Conservation (phyloP, 176 grass and related monocot genomes). For the Poa annua region DNA sequence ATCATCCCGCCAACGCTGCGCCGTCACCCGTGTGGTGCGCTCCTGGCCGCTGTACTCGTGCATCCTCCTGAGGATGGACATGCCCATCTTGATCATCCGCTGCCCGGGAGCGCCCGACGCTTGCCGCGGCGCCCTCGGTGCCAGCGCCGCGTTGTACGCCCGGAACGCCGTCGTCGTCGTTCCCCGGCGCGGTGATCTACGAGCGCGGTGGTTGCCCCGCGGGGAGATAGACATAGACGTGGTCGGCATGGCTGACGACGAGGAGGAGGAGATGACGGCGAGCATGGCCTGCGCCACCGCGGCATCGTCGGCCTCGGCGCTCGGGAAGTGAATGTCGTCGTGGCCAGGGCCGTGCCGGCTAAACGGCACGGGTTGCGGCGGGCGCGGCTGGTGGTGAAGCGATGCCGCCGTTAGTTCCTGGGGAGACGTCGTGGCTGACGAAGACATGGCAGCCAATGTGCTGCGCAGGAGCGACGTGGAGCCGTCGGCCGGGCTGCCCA, state of each 20-base stretch:
- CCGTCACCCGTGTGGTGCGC: neutral
- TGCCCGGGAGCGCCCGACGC: constrained; percentile 35
- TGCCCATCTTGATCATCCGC: constrained; percentile 70
- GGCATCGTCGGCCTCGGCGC: constrained; percentile 53
- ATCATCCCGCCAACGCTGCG: neutral
- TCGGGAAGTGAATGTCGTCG: constrained; percentile 39
- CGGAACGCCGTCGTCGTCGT: constrained; percentile 45
- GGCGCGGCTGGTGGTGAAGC: neutral
- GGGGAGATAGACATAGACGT: neutral
- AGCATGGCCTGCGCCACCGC: constrained; percentile 71
- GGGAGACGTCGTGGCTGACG: constrained; percentile 1
- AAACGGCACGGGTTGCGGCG: constrained; percentile 18
- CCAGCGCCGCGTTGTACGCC: constrained; percentile 56
- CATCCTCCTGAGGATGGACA: constrained; percentile 52
- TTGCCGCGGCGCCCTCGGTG: constrained; percentile 22
- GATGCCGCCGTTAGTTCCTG: neutral
- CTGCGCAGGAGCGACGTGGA: constrained; percentile 43
- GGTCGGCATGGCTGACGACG: neutral
- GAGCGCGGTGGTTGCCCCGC: neutral
- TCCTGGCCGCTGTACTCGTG: constrained; percentile 35
- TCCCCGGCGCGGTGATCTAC: neutral
- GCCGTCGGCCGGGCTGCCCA: constrained; percentile 55
- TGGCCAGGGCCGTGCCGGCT: neutral
- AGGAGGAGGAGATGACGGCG: constrained; percentile 47
- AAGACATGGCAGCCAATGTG: constrained; percentile 11